Evolutionary conservation across 495 filamentous ascomycete species (phyloP), one percentile per base, ranked within the genome.

Genomic region (Penicillium tannophilum): DNA sequence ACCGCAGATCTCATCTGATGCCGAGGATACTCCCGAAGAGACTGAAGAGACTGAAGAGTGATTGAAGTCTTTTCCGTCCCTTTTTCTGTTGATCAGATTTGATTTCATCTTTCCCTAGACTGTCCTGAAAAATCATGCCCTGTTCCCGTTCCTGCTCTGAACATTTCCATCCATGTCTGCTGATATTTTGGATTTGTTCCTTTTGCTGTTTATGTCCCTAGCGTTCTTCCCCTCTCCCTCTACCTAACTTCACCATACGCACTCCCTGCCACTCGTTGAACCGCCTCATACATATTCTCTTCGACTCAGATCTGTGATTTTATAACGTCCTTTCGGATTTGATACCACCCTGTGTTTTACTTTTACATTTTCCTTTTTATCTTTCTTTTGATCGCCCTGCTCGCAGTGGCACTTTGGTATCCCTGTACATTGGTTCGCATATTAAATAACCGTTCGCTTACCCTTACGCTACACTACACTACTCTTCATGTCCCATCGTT

Each of bases 321-420:
- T 63, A 56, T 63, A 54, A 57, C 53, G 55, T 67, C 44, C 61
- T 66, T 62, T 68, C 60, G 65, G 67, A 68, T 68, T 68, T 70
- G 67, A 70, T 70, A 71, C 66, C 68, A 71, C 62, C 57, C 59
- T 43, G 63, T 60, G 62, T 59, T 51, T 44, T 58, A 36, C 26
- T 5, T 5, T 12, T 50, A 36, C 14, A 24, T 47, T 28, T 60
- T 49, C 23, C 30, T 20, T 24, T 19, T 35, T 19, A 4, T 28
- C 33, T 48, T 53, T 60, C 4, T 20, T 46, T 46, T 46, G 8
- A 46, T 5, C 23, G 8, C 19, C 43, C 16, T 24, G 43, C 16
- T 24, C 19, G 43, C 19, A 24, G 19, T 11, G 43, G 19, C 23
- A 24, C 12, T 46, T 49, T 49, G 46, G 39, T 49, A 36, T 56